Conservation (phyloP, 2,329 filamentous ascomycete genomes). For the Huntiella decipiens region DNA sequence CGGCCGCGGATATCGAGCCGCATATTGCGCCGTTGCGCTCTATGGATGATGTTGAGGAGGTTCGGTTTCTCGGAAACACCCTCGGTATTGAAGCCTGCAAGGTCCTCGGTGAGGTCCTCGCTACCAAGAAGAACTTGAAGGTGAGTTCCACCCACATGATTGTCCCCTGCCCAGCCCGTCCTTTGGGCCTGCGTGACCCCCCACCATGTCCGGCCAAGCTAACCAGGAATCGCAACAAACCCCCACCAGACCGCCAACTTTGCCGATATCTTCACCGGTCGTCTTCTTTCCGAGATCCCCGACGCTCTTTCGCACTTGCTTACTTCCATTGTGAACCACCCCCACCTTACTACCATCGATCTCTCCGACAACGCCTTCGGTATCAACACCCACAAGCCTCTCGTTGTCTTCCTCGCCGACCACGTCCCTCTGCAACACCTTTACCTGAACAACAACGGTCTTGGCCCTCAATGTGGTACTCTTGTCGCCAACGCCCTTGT, state of each 20-base stretch:
- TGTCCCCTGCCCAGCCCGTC: too few species aligned
- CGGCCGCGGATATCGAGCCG: conserved; percentile 65
- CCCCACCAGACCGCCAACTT: conserved; percentile 53
- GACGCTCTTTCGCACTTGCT: conserved; percentile 72
- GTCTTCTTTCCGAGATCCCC: conserved; percentile 84
- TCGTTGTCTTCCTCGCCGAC: conserved; percentile 75
- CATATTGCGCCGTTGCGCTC: conserved; percentile 60
- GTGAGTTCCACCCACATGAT: conserved; percentile 23
- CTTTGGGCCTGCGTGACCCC: too few species aligned
- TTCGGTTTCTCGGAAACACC: conserved; percentile 78
- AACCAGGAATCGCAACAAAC: too few species aligned
- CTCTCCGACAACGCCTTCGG: conserved; percentile 97
- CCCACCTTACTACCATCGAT: conserved; percentile 77
- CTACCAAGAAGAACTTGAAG: conserved; percentile 66
- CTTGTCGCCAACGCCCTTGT: conserved; percentile 76
- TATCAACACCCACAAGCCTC: conserved; percentile 78
- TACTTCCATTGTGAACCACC: conserved; percentile 67
- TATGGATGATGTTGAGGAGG: conserved; percentile 61
- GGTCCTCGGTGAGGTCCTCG: conserved; percentile 63
- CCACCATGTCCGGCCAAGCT: too few species aligned
- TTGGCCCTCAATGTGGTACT: conserved; percentile 79
- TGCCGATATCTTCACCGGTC: conserved; percentile 93
- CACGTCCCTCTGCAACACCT: conserved; percentile 86
- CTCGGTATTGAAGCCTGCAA: conserved; percentile 77
- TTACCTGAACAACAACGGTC: conserved; percentile 94